Evolutionary conservation across 352 stramenopile species (phyloP).

Genomic region (Phytophthora sp.): DNA sequence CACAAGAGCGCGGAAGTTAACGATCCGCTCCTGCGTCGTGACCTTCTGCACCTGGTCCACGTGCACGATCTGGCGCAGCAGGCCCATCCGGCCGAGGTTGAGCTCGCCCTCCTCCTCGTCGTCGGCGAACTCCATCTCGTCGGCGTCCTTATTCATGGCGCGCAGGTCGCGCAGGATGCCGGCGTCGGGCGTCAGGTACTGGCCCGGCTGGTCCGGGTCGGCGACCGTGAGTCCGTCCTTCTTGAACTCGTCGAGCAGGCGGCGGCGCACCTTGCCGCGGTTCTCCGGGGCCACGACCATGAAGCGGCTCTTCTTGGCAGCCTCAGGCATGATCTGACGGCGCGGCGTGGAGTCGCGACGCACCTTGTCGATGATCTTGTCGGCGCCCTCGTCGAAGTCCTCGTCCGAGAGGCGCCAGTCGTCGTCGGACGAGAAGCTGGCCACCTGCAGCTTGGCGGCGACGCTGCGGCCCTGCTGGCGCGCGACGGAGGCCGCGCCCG

Average conservation of each 20-base stretch:
- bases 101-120: conserved; percentile 68
- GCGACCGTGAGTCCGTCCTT: conserved; percentile 69
- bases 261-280: conserved; percentile 75
- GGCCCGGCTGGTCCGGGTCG: conserved; percentile 48
- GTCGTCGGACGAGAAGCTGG: conserved; percentile 56
- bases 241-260: conserved; percentile 84
- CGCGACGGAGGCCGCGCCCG: conserved; percentile 30
- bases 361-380: conserved; percentile 78
- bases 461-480: conserved; percentile 32
- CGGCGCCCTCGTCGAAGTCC: conserved; percentile 71
- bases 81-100: conserved; percentile 70
- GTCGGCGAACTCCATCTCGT: conserved; percentile 74
- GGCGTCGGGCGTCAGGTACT: conserved; percentile 63
- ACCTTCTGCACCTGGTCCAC: conserved; percentile 89
- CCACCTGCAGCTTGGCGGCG: conserved; percentile 41
- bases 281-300: conserved; percentile 77
- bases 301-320: conserved; percentile 79
- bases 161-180: conserved; percentile 68
- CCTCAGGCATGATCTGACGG: conserved; percentile 77
- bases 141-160: conserved; percentile 70
- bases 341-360: conserved; percentile 59
- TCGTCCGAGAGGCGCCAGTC: conserved; percentile 54
- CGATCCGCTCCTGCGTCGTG: conserved; percentile 92
- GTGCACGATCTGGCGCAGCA: conserved; percentile 84
- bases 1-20: conserved; percentile 93